A percentile compares a stretch with the other conserved stretches of the same genome.
These are phyloP conservation scores for Heterobasidion occidentale DNA, from an alignment of 1,284 basidiomycete species.

Conservation along the genomic window DNA sequence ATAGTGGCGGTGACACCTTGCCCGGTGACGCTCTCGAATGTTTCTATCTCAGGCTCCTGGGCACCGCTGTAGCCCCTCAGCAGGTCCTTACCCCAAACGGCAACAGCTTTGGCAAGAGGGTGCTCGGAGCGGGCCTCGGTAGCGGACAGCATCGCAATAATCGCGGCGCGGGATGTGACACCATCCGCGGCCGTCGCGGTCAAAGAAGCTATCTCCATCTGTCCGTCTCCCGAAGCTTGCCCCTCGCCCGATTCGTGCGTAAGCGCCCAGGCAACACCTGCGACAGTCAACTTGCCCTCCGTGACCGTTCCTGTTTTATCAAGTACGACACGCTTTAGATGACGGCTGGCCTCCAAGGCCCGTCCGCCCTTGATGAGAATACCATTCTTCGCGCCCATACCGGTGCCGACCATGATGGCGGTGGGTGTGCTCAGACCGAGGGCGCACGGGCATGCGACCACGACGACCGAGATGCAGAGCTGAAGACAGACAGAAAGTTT, in stretches of 20 bases:
- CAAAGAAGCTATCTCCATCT: constrained; percentile 30
- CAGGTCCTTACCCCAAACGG: constrained; percentile 69
- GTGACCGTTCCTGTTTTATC: constrained; percentile 99
- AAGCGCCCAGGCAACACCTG: constrained; percentile 71
- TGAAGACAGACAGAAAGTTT: constrained; percentile 92
- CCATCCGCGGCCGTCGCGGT: constrained; percentile 53
- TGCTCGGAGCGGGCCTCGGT: constrained; percentile 94
- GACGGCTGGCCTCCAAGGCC: constrained; percentile 86
- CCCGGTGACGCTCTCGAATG: constrained; percentile 86
- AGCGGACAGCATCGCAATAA: constrained; percentile 78
- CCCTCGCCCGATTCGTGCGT: constrained; percentile 32
- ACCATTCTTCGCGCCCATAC: constrained; percentile 93
- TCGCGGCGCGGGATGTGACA: constrained; percentile 46
- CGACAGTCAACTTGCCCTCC: constrained; percentile 74
- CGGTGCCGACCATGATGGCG: constrained; percentile 99
- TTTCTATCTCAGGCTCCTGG: constrained; percentile 35
- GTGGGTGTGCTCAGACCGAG: constrained; percentile 95
- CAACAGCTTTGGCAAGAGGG: constrained; percentile 90
- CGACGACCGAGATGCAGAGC: constrained; percentile 96
- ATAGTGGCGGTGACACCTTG: constrained; percentile 78
- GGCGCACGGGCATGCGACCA: constrained; percentile 98
- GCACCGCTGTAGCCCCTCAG: constrained; percentile 37
- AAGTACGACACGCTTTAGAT: constrained; percentile 76
- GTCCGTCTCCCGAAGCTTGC: constrained; percentile 19
- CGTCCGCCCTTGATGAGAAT: constrained; percentile 97